Percentiles rank a stretch among this genome's conserved stretches.
Conservation (phyloP, 2,329 filamentous ascomycete species). For the Xylariaceae sp. region DNA sequence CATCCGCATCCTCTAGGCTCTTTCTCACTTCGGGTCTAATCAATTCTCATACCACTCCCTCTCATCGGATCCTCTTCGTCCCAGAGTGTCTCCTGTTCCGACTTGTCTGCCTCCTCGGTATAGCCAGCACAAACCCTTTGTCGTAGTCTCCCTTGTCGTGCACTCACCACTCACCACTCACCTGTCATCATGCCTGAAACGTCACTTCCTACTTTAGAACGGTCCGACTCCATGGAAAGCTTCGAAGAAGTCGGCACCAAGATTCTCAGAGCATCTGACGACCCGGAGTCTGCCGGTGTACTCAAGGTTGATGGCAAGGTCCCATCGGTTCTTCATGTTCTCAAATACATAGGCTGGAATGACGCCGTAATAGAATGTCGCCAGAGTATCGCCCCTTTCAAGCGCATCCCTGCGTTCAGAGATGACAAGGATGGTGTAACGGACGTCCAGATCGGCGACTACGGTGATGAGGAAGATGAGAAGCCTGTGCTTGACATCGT, state of each 20-base stretch:
- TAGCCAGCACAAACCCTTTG: no score
- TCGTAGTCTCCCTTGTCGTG: no score
- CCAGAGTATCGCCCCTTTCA: conserved; percentile 6
- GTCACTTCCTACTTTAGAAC: conserved; percentile 1
- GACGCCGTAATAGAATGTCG: conserved; percentile 37
- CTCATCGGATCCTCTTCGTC: no score
- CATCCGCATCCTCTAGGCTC: no score
- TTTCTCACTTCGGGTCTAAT: no score
- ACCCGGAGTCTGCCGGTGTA: conserved; percentile 16
- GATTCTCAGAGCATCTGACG: conserved; percentile 8
- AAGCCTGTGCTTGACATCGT: conserved; percentile 43
- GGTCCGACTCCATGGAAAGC: conserved; percentile 29
- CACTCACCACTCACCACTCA: no score
- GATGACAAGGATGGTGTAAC: conserved; percentile 1
- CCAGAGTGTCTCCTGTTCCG: no score
- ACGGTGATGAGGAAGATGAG: conserved; percentile 11
- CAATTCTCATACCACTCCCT: no score
- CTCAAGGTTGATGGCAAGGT: conserved; percentile 27
- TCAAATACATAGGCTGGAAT: conserved; percentile 38
- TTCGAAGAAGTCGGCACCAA: conserved; percentile 33
- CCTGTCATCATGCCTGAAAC: no score
- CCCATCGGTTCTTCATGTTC: conserved; percentile 40
- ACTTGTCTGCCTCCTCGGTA: no score
- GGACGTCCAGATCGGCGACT: conserved; percentile 19
- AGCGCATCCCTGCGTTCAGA: conserved; percentile 5